Evolutionary conservation across 148 eudicot genomes (phyloP).

Genomic region (Chenopodium album): DNA sequence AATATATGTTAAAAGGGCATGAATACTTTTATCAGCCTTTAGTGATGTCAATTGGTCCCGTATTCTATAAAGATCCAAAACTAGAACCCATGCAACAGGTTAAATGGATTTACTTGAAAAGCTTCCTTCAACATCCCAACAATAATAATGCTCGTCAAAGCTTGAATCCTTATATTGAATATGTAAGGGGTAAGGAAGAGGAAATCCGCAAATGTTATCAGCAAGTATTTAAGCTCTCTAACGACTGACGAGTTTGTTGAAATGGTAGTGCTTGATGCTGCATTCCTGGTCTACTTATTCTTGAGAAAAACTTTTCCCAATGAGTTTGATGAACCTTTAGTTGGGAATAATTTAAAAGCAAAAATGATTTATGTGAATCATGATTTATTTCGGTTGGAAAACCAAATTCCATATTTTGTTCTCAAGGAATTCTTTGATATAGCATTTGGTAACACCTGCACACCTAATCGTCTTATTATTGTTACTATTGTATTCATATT

Average conservation of each 20-base stretch:
- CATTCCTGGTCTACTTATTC: slow-evolving; percentile 19
- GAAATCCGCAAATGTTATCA: slow-evolving; percentile 13
- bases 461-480: background rate
- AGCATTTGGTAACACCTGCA: too few relatives aligned
- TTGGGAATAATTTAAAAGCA: background rate
- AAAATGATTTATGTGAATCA: background rate
- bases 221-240: slow-evolving; percentile 7
- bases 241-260: slow-evolving; percentile 13
- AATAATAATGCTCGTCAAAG: background rate
- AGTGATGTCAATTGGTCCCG: slow-evolving; percentile 23
- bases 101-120: slow-evolving; percentile 7
- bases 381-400: too few relatives aligned
- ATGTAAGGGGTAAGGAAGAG: background rate
- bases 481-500: background rate
- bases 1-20: background rate
- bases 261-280: slow-evolving; percentile 24
- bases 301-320: background rate
- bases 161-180: background rate
- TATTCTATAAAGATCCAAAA: background rate
- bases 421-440: too few relatives aligned
- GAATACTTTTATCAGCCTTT: slow-evolving; percentile 19
- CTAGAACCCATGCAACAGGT: slow-evolving; percentile 21
- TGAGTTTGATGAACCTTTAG: too few relatives aligned
- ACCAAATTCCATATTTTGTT: too few relatives aligned
- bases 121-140: background rate